Conservation (phyloP, 331 rosid species). For the Arachis monticola region DNA sequence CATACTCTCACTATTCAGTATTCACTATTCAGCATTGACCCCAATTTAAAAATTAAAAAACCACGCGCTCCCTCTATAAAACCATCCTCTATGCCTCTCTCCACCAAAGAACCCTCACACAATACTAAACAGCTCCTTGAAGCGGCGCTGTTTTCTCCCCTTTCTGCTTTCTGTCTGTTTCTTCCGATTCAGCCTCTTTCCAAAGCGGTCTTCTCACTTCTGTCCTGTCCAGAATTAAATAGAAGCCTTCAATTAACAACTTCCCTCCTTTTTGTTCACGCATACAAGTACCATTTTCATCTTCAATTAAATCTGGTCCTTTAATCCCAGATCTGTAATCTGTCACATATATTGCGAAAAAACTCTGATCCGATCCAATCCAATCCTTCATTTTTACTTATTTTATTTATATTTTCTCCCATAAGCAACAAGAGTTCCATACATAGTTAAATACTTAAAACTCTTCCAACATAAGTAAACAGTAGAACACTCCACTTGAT, state of each 20-base stretch:
- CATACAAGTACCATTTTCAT: neutral
- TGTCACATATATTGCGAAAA: neutral
- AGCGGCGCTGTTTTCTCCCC: conserved; percentile 30
- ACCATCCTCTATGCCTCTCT: neutral
- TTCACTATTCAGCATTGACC: too few species aligned
- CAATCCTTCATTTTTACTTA: too few species aligned
- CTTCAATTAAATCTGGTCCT: conserved; percentile 1
- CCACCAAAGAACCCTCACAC: conserved; percentile 17
- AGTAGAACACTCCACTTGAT: neutral
- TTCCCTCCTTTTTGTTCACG: neutral
- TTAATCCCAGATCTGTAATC: conserved; percentile 33
- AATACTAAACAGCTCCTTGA: neutral
- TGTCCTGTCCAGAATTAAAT: neutral
- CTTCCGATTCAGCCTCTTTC: neutral
- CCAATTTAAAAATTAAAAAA: neutral
- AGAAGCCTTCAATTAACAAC: neutral
- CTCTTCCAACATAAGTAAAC: neutral
- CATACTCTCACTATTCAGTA: too few species aligned
- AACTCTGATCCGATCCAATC: neutral
- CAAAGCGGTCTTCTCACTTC: neutral
- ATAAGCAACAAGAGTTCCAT: neutral
- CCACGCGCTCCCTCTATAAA: conserved; percentile 29
- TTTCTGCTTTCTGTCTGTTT: neutral
- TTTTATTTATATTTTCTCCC: too few species aligned
- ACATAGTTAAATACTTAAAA: neutral